Conservation (phyloP, 83 land plant genomes). For the Thuja plicata region DNA sequence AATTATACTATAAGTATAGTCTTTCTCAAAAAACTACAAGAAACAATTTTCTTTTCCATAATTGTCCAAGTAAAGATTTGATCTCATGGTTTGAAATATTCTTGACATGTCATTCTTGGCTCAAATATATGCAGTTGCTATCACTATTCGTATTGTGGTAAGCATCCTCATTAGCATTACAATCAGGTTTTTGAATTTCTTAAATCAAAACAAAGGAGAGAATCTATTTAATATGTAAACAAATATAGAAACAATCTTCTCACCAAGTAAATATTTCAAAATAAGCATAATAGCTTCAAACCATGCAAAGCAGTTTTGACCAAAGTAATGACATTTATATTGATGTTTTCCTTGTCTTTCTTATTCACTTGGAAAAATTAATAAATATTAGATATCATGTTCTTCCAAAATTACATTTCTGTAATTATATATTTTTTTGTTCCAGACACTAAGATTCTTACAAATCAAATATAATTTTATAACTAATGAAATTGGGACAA, state of each 20-base stretch:
- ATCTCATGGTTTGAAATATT: background rate
- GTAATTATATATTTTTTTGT: too few species aligned
- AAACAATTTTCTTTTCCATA: background rate
- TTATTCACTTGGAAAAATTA: too few species aligned
- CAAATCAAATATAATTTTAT: too few species aligned
- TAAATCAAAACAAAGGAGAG: background rate
- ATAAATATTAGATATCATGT: too few species aligned
- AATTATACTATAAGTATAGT: conserved; percentile 69
- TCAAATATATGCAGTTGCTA: conserved; percentile 56
- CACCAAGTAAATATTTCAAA: background rate
- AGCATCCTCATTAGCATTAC: conserved; percentile 8
- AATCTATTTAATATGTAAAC: background rate
- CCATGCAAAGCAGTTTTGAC: too few species aligned
- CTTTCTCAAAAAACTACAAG: background rate
- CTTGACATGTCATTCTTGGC: background rate
- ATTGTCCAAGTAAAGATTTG: background rate
- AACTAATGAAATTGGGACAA: too few species aligned
- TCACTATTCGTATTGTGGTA: conserved; percentile 63
- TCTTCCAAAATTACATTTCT: too few species aligned
- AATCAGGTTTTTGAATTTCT: too few species aligned
- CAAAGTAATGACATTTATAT: too few species aligned
- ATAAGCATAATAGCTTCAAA: too few species aligned
- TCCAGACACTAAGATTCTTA: too few species aligned
- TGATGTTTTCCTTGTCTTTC: too few species aligned
- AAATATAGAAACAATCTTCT: background rate